phyloP scores from a whole-genome alignment of 202 grass and related monocot species.

The Hordeum pubiflorum region DNA sequence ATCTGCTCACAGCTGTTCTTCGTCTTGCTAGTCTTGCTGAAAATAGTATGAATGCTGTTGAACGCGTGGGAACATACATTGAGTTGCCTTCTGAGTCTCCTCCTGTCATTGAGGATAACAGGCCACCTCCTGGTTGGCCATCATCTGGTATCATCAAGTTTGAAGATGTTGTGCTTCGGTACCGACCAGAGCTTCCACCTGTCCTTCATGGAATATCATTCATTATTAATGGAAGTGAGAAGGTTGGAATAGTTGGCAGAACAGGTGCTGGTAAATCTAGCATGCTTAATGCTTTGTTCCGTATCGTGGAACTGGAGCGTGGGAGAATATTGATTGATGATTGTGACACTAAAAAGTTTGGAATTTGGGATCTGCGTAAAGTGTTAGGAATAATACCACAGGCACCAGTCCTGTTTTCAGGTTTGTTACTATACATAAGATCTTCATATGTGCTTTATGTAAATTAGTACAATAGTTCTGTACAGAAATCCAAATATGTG shows the following conservation, averaged over 20 bases:
- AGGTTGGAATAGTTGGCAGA: conserved; percentile 92
- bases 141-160: conserved; percentile 76
- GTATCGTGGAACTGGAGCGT: conserved; percentile 84
- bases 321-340: conserved; percentile 79
- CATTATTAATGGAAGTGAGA: conserved; percentile 87
- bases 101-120: conserved; percentile 76
- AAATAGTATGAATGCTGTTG: conserved; percentile 99
- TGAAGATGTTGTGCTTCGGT: conserved; percentile 84
- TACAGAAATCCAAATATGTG: conserved; percentile 6
- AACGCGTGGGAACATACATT: conserved; percentile 84
- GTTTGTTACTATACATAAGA: conserved; percentile 35
- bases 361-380: conserved; percentile 95
- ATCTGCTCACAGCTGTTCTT: conserved; percentile 69
- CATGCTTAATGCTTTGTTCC: conserved; percentile 97
- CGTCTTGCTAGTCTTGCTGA: conserved; percentile 94
- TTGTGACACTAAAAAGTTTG: conserved; percentile 79
- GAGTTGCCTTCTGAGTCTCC: conserved; percentile 90
- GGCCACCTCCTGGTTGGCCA: conserved; percentile 90
- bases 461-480: neutral
- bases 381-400: conserved; percentile 98
- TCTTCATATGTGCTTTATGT: neutral
- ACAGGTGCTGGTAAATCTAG: conserved; percentile 98
- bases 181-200: conserved; percentile 86
- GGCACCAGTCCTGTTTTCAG: conserved; percentile 94
- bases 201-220: conserved; percentile 98